Evolutionary conservation across 768 basidiomycete genomes (phyloP), one percentile per base, ranked within the genome.

Genomic region (Exidia glandulosa): DNA sequence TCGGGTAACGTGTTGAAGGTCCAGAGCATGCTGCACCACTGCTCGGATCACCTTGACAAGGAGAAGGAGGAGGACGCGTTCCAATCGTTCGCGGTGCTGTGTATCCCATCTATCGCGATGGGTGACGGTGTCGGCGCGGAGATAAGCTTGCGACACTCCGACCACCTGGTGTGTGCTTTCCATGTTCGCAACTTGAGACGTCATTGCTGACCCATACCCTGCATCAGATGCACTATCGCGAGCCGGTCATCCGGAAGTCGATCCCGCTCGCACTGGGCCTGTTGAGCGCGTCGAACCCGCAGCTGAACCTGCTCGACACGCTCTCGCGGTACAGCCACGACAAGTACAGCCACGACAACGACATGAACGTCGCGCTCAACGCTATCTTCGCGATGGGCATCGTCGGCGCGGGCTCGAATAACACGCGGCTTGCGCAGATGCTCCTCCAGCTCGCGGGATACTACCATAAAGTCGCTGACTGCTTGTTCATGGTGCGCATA

Each of bases 371-470:
- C 10, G 96, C 95, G 0, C 81, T 92, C 57, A 98, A 97, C 68
- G 91, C 96, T 30, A 97, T 99, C 74, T 90, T 98, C 66, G 94
- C 94, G 2, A 97, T 99, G 95, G 96, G 96, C 62, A 80, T 99
- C 29, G 88, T 98, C 57, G 96, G 96, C 32, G 95, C 95, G 2
- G 96, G 96, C 32, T 94, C 93, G 23, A 99, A 99, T 74, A 98
- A 99, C 65, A 96, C 96, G 14, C 85, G 94, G 37, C 79, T 99
- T 36, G 95, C 88, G 13, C 96, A 99, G 74, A 96, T 99, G 95
- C 82, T 99, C 32, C 81, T 96, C 45, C 93, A 94, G 69, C 80
- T 99, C 3, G 94, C 95, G 12, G 90, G 90, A n/a, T 99, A 98
- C 76, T 99, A 99, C 74, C 81, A 89, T 74, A 97, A 97, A 71